These are phyloP conservation scores for Termitomyces sp. DNA, from an alignment of 768 basidiomycete genomes.

Conservation along the genomic window DNA sequence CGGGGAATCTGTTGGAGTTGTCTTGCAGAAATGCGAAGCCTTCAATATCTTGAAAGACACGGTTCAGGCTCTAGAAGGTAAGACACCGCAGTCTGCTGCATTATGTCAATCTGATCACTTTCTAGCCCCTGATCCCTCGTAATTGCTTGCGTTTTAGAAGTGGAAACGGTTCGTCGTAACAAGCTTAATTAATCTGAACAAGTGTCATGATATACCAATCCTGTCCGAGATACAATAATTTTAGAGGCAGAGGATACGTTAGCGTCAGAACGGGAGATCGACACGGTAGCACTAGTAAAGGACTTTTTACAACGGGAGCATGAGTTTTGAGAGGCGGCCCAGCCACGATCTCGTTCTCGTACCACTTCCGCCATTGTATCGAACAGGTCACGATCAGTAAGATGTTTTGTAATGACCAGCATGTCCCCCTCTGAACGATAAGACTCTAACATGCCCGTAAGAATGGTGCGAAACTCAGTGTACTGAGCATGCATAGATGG, in stretches of 20 bases:
- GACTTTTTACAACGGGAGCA: constrained; percentile 53
- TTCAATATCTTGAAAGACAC: constrained; percentile 55
- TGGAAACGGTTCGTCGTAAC: background rate
- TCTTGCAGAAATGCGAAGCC: constrained; percentile 44
- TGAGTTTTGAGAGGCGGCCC: constrained; percentile 43
- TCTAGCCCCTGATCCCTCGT: constrained; percentile 8
- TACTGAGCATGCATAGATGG: constrained; percentile 64
- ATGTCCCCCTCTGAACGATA: constrained; percentile 92
- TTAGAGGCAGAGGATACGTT: constrained; percentile 12
- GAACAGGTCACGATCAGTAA: constrained; percentile 81
- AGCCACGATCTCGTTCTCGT: constrained; percentile 55
- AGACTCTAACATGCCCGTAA: constrained; percentile 93
- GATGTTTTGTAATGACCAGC: constrained; percentile 74
- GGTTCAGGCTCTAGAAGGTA: constrained; percentile 42
- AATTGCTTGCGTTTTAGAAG: background rate
- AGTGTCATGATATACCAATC: constrained; percentile 49
- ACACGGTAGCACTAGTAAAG: constrained; percentile 10
- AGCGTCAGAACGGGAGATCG: constrained; percentile 7
- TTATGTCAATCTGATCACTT: background rate
- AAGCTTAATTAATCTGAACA: constrained; percentile 23
- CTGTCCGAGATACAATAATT: constrained; percentile 53
- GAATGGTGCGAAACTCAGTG: constrained; percentile 85
- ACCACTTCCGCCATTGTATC: constrained; percentile 58
- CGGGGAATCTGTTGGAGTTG: constrained; percentile 62
- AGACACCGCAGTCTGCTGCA: background rate